phyloP scores from a whole-genome alignment of 352 stramenopile genomes.

The Phytophthora fragariaefolia region DNA sequence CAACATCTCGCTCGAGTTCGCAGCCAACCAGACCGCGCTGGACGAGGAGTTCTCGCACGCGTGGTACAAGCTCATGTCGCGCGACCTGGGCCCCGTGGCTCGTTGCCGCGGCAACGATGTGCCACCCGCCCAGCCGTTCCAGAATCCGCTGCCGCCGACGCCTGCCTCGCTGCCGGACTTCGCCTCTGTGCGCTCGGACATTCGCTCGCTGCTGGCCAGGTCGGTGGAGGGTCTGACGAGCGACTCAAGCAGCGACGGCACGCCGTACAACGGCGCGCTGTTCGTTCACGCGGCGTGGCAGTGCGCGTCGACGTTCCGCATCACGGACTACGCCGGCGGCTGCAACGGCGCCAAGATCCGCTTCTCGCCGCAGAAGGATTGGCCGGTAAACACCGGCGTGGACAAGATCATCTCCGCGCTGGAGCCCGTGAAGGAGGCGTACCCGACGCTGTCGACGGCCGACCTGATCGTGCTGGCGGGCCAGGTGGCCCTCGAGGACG shows the following conservation, averaged over 20 bases:
- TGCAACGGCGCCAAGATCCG: slow-evolving; percentile 86
- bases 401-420: slow-evolving; percentile 74
- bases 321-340: slow-evolving; percentile 70
- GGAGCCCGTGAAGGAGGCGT: slow-evolving; percentile 84
- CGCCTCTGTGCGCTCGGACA: slow-evolving; percentile 28
- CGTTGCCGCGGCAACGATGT: slow-evolving; percentile 46
- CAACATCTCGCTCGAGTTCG: slow-evolving; percentile 68
- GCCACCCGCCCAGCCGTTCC: slow-evolving; percentile 46
- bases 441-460: slow-evolving; percentile 86
- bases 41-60: slow-evolving; percentile 72
- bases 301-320: slow-evolving; percentile 82
- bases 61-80: slow-evolving; percentile 58
- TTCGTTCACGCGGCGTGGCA: slow-evolving; percentile 89
- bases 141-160: slow-evolving; percentile 46
- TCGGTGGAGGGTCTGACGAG: slow-evolving; percentile 27
- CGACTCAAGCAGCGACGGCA: slow-evolving; percentile 22
- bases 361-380: slow-evolving; percentile 56
- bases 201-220: slow-evolving; percentile 30
- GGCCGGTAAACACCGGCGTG: slow-evolving; percentile 86
- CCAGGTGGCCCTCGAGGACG: slow-evolving; percentile 39
- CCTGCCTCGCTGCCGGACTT: slow-evolving; percentile 35
- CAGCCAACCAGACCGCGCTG: slow-evolving; percentile 57
- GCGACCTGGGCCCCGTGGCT: slow-evolving; percentile 52
- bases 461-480: slow-evolving; percentile 92
- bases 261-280: slow-evolving; percentile 40